Conservation (phyloP, 805 yeast genomes). For the Hermanozyma aechmeae region DNA sequence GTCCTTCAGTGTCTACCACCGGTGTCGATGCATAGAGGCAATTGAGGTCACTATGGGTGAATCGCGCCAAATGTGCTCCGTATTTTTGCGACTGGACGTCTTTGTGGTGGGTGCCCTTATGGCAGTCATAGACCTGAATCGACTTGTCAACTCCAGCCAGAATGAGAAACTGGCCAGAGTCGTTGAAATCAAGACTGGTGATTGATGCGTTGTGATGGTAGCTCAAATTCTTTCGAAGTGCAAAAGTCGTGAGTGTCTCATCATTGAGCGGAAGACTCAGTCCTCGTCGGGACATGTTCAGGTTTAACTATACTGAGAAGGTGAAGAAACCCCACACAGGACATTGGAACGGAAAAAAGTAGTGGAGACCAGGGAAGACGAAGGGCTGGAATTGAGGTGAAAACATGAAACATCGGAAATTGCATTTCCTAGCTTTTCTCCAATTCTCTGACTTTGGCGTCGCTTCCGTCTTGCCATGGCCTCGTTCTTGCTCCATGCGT, state of each 20-base stretch:
- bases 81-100: slow-evolving; percentile 80
- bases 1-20: slow-evolving; percentile 18
- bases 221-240: slow-evolving; percentile 44
- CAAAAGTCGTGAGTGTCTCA: too few species aligned
- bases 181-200: slow-evolving; percentile 72
- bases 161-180: slow-evolving; percentile 67
- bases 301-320: too few species aligned
- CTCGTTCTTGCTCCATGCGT: background rate
- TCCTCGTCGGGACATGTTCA: too few species aligned
- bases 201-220: slow-evolving; percentile 46
- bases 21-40: slow-evolving; percentile 79
- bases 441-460: background rate
- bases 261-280: too few species aligned
- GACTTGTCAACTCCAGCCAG: slow-evolving; percentile 76
- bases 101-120: slow-evolving; percentile 58
- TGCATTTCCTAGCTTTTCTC: too few species aligned
- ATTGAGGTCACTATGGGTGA: slow-evolving; percentile 64
- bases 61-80: slow-evolving; percentile 81
- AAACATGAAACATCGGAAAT: too few species aligned
- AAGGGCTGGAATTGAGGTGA: too few species aligned
- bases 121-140: slow-evolving; percentile 72
- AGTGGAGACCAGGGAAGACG: too few species aligned
- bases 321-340: too few species aligned
- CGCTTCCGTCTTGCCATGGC: background rate
- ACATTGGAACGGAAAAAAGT: too few species aligned